phyloP scores from a whole-genome alignment of 2,329 filamentous ascomycete genomes.

The Cladophialophora carrionii region DNA sequence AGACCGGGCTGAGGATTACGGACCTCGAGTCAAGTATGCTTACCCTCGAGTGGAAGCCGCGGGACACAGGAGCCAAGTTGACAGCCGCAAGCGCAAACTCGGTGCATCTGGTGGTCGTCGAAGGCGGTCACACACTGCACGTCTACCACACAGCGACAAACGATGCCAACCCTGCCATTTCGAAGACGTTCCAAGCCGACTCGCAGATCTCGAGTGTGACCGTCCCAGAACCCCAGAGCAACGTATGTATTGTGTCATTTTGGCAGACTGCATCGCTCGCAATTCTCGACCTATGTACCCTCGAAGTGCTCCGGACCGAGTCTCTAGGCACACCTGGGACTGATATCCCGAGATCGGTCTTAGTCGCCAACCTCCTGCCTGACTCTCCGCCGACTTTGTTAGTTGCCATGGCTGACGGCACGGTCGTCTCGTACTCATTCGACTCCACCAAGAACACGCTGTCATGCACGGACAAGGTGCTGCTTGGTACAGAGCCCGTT shows the following conservation, averaged over 20 bases:
- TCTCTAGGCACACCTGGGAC: constrained; percentile 66
- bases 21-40: constrained; percentile 53
- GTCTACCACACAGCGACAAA: constrained; percentile 61
- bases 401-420: constrained; percentile 88
- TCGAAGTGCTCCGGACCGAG: constrained; percentile 69
- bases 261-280: constrained; percentile 82
- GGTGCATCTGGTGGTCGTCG: constrained; percentile 70
- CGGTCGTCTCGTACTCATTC: constrained; percentile 80
- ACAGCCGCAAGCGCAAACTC: constrained; percentile 78
- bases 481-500: constrained; percentile 83
- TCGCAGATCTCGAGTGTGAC: constrained; percentile 87
- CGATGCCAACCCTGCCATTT: constrained; percentile 60
- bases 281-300: constrained; percentile 68
- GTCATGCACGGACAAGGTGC: constrained; percentile 75
- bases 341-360: constrained; percentile 80
- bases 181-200: constrained; percentile 64
- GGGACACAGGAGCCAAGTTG: constrained; percentile 57
- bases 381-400: constrained; percentile 75
- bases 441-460: constrained; percentile 64
- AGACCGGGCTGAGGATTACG: constrained; percentile 63
- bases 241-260: constrained; percentile 79
- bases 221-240: constrained; percentile 64
- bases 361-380: constrained; percentile 73
- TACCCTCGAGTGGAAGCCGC: constrained; percentile 53
- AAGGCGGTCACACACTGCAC: constrained; percentile 73